phyloP scores from a whole-genome alignment of 257 asterid genomes.

The Solanum habrochaites region DNA sequence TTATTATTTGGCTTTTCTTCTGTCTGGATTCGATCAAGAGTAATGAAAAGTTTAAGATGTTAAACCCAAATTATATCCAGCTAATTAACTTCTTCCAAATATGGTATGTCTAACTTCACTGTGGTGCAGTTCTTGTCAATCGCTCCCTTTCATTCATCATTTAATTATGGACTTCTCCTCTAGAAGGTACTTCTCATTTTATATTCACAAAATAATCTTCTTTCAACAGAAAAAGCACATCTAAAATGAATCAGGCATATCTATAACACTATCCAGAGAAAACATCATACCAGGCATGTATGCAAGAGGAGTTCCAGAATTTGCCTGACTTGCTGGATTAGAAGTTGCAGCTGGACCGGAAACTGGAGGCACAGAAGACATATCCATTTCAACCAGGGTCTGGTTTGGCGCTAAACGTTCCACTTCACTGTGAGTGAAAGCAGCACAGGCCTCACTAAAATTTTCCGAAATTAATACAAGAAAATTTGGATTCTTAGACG shows the following conservation, averaged over 20 bases:
- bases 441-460: conserved; percentile 67
- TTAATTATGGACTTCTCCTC: not conserved
- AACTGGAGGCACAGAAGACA: conserved; percentile 38
- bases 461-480: conserved; percentile 81
- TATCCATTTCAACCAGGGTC: conserved; percentile 68
- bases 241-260: not conserved
- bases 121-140: not conserved
- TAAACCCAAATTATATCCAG: not conserved
- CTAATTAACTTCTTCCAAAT: not conserved
- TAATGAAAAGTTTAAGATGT: not conserved
- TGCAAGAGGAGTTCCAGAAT: not conserved
- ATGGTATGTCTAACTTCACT: not conserved
- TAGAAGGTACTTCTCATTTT: not conserved
- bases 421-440: conserved; percentile 56
- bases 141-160: not conserved
- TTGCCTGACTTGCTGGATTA: conserved; percentile 45
- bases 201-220: not conserved
- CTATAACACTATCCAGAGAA: not conserved
- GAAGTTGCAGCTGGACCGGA: conserved; percentile 53
- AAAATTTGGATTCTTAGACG: conserved; percentile 63
- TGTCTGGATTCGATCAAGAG: not conserved
- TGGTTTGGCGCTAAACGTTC: conserved; percentile 46
- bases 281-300: not conserved
- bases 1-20: not conserved
- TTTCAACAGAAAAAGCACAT: not conserved